A percentile compares a stretch with the other conserved stretches of the same genome.
Evolutionary conservation across 1,139 yeast genomes (phyloP).

Genomic region (Saccharomyces hybrid): DNA sequence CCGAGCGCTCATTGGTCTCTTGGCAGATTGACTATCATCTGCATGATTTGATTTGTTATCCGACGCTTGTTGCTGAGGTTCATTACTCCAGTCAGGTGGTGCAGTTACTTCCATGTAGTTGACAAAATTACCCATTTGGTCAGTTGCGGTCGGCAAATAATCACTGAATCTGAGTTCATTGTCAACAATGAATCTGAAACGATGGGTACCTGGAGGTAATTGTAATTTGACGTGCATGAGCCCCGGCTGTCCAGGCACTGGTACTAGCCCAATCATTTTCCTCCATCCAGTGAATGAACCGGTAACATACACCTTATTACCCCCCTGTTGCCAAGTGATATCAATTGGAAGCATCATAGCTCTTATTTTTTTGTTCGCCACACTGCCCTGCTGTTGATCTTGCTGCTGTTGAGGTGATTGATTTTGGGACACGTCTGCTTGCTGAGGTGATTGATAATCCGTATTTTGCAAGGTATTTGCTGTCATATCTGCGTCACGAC

Average conservation of each 20-base stretch:
- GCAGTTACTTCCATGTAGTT: constrained; percentile 74
- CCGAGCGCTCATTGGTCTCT: constrained; percentile 29
- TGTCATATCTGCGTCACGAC: neutral
- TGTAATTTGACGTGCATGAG: constrained; percentile 48
- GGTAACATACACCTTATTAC: constrained; percentile 80
- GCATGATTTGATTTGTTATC: constrained; percentile 25
- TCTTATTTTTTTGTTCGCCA: constrained; percentile 3
- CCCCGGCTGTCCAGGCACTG: constrained; percentile 38
- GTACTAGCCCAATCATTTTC: constrained; percentile 72
- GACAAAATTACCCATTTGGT: constrained; percentile 93
- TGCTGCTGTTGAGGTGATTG: neutral
- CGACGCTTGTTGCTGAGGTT: neutral
- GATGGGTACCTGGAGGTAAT: constrained; percentile 79
- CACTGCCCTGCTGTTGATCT: neutral
- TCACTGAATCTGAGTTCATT: constrained; percentile 89
- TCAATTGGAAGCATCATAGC: constrained; percentile 54
- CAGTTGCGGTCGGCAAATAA: constrained; percentile 92
- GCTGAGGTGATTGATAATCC: constrained; percentile 5
- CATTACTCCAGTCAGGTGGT: constrained; percentile 10
- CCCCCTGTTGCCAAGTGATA: constrained; percentile 92
- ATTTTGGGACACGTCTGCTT: neutral
- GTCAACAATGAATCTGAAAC: constrained; percentile 88
- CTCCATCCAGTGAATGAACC: constrained; percentile 98
- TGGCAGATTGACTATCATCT: constrained; percentile 3
- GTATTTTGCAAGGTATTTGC: constrained; percentile 4